Evolutionary conservation across 176 grass and related monocot species (phyloP), one percentile per base, ranked within the genome.

Genomic region (Elymus sibiricus): DNA sequence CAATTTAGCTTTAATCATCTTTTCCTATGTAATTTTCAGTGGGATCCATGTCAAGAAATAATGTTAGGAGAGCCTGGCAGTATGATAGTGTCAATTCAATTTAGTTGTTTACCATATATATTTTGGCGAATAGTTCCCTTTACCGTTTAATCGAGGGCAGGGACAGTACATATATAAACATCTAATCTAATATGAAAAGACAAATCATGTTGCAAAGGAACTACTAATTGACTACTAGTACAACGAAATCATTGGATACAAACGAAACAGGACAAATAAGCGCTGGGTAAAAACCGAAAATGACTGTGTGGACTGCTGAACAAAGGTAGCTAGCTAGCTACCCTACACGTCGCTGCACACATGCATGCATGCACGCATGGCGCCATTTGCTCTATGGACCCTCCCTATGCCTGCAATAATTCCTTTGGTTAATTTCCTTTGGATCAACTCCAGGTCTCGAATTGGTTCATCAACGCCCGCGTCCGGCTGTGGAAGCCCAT

Each of bases 381-480:
- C 89, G 49, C 61, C 81, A 84, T 37, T 37, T 61, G 69, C 21
- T 32, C 77, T 55, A 76, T 91, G 81, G 64, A 70, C 73, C 76
- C 25, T 17, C 8, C 17, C 11, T 78, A 46, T 70, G 70, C 42
- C 82, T 88, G 63, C 90, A 91, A 91, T 91, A 81, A 91, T 85
- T 81, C 64, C 32, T 71, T 55, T 77, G 69, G 63, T 87, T 78
- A 51, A 51, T 87, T 88, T 22, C 64, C 27, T 91, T 88, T 82
- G 76, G 70, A 71, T 88, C 40, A 64, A 88, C 31, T 90, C 78
- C 85, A 99, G 97, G 97, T 99, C 22, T 94, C 97, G 74, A 99
- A 99, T 88, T 99, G 97, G 97, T 99, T 99, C 92, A 99, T 99
- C 88, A 99, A 99, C 84, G 97, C 97, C 76, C 95, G 97, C 69